These are phyloP conservation scores for Lipomyces mesembrius DNA, from an alignment of 805 yeast species.

Conservation along the genomic window DNA sequence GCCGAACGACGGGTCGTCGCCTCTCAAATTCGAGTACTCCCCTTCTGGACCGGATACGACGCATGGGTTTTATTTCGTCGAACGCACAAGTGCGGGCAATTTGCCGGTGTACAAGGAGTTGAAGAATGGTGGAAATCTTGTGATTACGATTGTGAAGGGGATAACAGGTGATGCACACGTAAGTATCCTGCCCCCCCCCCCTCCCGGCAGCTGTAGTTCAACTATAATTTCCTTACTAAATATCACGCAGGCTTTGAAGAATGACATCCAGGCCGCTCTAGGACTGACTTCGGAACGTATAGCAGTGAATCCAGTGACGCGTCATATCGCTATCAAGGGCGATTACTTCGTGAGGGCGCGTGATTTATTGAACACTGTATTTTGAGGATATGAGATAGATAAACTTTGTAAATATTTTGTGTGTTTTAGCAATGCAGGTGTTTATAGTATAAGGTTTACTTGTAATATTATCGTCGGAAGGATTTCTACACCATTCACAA, in stretches of 20 bases:
- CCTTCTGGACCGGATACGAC: neutral
- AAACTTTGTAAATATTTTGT: neutral
- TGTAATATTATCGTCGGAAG: neutral
- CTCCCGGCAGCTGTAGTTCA: neutral
- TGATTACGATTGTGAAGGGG: conserved; percentile 7
- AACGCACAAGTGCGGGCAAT: conserved; percentile 17
- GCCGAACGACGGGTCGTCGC: neutral
- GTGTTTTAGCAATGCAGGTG: neutral
- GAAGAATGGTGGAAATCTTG: conserved; percentile 2
- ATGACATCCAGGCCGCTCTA: conserved; percentile 13
- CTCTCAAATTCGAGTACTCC: neutral
- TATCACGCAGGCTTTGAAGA: neutral
- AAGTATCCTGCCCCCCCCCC: neutral
- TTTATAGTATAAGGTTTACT: neutral
- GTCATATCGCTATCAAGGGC: conserved; percentile 1
- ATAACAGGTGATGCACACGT: conserved; percentile 16
- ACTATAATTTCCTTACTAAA: neutral
- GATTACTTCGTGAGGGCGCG: conserved; percentile 23
- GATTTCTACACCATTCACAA: neutral
- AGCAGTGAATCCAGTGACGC: neutral
- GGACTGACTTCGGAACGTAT: neutral
- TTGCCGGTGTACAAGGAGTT: conserved; percentile 18
- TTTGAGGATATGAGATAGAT: neutral
- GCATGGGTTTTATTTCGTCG: conserved; percentile 14
- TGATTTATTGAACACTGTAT: conserved; percentile 1